These are phyloP conservation scores for Pseudonectria buxi DNA, from an alignment of 2,329 filamentous ascomycete species.

Conservation along the genomic window DNA sequence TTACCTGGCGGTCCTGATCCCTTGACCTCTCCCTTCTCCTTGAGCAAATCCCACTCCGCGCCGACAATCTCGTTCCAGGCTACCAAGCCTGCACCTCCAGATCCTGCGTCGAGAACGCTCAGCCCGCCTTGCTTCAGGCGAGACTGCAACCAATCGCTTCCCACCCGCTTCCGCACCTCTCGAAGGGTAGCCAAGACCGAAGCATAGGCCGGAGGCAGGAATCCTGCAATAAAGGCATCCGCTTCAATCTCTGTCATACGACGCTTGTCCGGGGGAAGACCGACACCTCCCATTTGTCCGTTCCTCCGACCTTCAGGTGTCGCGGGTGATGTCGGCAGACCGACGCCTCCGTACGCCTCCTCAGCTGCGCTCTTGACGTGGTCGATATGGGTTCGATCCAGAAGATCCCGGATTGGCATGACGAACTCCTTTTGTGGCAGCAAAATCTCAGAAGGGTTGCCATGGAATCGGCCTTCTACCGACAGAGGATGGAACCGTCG, in stretches of 20 bases:
- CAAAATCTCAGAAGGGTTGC: constrained; percentile 65
- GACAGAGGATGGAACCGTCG: constrained; percentile 69
- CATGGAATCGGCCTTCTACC: constrained; percentile 64
- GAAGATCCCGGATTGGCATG: constrained; percentile 60
- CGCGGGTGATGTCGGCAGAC: constrained; percentile 69
- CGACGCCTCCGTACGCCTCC: constrained; percentile 66
- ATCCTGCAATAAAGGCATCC: constrained; percentile 62
- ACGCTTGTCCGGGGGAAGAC: constrained; percentile 55
- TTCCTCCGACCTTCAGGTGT: constrained; percentile 54
- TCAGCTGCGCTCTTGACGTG: constrained; percentile 71
- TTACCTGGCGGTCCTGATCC: constrained; percentile 55
- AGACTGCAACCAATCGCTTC: constrained; percentile 61
- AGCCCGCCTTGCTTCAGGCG: constrained; percentile 55
- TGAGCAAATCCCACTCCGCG: constrained; percentile 73
- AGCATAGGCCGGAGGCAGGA: constrained; percentile 66
- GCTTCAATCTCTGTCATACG: constrained; percentile 70
- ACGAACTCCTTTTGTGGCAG: constrained; percentile 65
- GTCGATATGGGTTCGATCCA: constrained; percentile 61
- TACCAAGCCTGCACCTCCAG: constrained; percentile 63
- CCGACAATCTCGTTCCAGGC: constrained; percentile 73
- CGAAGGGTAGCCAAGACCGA: constrained; percentile 60
- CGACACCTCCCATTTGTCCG: constrained; percentile 57
- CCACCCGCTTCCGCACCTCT: constrained; percentile 67
- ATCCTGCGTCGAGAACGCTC: constrained; percentile 66
- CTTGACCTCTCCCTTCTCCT: constrained; percentile 37